phyloP scores from a whole-genome alignment of 108 stramenopile genomes.

The Nannochloropsis oceanica region DNA sequence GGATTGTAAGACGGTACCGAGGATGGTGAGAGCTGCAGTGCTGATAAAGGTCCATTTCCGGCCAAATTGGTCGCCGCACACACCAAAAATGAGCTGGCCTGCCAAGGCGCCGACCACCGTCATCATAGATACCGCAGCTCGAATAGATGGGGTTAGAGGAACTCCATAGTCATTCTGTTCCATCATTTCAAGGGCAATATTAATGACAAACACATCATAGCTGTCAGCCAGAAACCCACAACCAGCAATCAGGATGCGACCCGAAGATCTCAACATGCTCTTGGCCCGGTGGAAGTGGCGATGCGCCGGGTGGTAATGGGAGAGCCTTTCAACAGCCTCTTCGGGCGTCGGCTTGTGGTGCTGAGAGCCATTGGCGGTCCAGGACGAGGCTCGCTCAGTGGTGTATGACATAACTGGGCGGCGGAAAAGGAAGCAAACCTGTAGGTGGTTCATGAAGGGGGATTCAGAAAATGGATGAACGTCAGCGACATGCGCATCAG shows the following conservation, averaged over 20 bases:
- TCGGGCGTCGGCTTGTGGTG: background rate
- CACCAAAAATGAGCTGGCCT: slow-evolving; percentile 26
- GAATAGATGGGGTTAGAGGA: background rate
- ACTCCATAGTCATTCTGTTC: background rate
- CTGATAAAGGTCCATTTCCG: slow-evolving; percentile 9
- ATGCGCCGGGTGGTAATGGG: background rate
- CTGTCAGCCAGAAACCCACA: background rate
- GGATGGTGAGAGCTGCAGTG: background rate
- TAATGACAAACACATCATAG: background rate
- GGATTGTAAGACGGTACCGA: background rate
- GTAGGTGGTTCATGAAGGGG: too few relatives aligned
- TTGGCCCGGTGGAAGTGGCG: background rate
- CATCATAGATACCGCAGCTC: background rate
- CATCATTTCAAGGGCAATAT: background rate
- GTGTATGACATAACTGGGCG: too few relatives aligned
- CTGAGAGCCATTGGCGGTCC: background rate
- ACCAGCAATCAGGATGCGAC: background rate
- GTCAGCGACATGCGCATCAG: too few relatives aligned
- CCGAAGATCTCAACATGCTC: background rate
- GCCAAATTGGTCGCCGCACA: slow-evolving; percentile 10
- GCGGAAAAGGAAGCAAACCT: too few relatives aligned
- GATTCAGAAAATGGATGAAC: too few relatives aligned
- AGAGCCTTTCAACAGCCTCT: background rate
- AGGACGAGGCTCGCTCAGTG: too few relatives aligned
- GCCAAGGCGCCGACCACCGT: slow-evolving; percentile 18